Base-by-base conservation (phyloP, 345 rosid genomes). In the Ricinus communis region DNA sequence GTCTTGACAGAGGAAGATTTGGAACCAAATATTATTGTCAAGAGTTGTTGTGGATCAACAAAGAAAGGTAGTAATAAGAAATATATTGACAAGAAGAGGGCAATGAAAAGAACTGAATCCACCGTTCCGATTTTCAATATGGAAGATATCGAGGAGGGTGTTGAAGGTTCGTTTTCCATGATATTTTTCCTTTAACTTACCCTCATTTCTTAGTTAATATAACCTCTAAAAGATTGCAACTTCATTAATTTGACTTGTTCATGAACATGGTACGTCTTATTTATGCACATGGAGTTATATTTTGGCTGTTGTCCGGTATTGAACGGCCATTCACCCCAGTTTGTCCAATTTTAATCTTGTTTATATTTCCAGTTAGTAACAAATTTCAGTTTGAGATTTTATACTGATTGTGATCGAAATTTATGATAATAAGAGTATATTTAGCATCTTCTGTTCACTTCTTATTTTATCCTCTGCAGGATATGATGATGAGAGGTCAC, bases 81-180 rank as follows among this genome's bases (percentile, higher is more conserved):
- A 81, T 89, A 84, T 74, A 65, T 75, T 71, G 97, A 96, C 84
- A 88, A 86, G 70, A 95, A 89, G 71, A 87, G 84, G 77, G 93
- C 85, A 81, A 72, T 87, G 75, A 87, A 78, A 73, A 93, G 99
- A 87, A 90, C 98, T 65, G 98, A 96, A 80, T 96, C 99, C 70
- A 90, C 93, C 9, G 73, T 88, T 74, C 99, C 99, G 51, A 94
- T 96, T 81, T 93, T 92, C 90, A 96, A 89, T 74, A 88, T 93
- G 97, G 99, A 96, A 70, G 99, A 96, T 82, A 87, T 88, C 53
- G 99, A 96, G 60, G 99, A 96, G 78, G 97, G 98, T 22, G 90
- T 93, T 70, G 99, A 96, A 90, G 99, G 99, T 96, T 71, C 31
- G 85, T 77, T 64, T 76, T 71, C 24, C 15, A 24, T 36, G 25